Base-by-base conservation (phyloP, 2,329 filamentous ascomycete species). In the Hypoxylon sp. region DNA sequence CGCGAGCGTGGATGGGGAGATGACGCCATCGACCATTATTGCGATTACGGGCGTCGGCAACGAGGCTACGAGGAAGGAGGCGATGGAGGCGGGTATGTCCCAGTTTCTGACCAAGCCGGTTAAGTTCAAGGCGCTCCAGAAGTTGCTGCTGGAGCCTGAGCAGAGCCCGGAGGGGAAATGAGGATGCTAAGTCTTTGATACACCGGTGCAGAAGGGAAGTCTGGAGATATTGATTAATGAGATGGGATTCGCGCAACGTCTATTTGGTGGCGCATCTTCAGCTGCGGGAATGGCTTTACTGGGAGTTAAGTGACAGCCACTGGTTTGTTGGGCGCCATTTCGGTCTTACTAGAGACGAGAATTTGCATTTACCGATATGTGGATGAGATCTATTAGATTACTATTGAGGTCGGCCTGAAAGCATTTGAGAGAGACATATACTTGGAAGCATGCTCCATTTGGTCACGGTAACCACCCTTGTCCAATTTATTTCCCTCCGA, bases 41-140 rank as follows among this genome's bases (percentile, higher is more conserved):
- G 85, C 84, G 0, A 71, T 87, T 22, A 86, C 84, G 0, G 85
- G 84, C 0, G 74, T 86, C 20, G 84, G 83, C 1, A 84, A 81
- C 51, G 78, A 79, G 0, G 80, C 81, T 53, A 83, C 82, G 0
- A 78, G 82, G 51, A 78, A 80, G 36, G 82, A 86, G 63, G 84
- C 84, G 0, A 80, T 70, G 58, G 54, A 68, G 20, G 68, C 62
- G 4, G 70, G 70, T 14, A 69, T 70, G 59, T 69, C 68, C 32
- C 59, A 68, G 38, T 71, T 67, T 49, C 26, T 71, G 40, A 70
- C 67, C 1, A 71, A 71, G 54, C 70, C 68, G 2, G 64, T 71
- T 11, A 65, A 67, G 46, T 68, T 67, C 59, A 71, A 68, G 54
- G 50, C 56, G 2, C 36, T 71, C 18, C 69, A 69, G 61, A 38